Base-by-base conservation (phyloP, 768 basidiomycete genomes). In the Mycena chlorophos region DNA sequence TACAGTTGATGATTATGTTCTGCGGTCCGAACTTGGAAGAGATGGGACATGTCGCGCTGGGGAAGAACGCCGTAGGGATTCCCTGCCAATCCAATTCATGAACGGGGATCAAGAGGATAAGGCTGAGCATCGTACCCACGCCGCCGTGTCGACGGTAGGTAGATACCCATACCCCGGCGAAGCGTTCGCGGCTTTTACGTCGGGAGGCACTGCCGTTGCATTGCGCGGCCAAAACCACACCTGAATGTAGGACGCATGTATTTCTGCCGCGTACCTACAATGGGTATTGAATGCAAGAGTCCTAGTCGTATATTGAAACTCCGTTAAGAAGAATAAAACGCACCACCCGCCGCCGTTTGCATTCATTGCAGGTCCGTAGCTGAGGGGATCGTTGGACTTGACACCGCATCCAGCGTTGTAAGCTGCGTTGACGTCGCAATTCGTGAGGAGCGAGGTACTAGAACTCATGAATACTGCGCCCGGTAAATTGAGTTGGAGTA, bases 171-270 rank as follows among this genome's bases (percentile, higher is more conserved):
- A 34, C 17, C 17, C 31, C 31, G n/a, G n/a, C n/a, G n/a, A n/a
- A 17, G 63, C 63, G 0, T 68, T 71, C 3, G 80, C 82, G 17
- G 66, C 67, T 25, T 55, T 68, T 14, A 85, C 74, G 59, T 81
- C 83, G 5, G 66, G 58, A 1, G 84, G 85, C 22, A 82, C 71
- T 29, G 61, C 62, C 17, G 64, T 63, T 25, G 64, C 75, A 46
- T 69, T 71, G 40, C 85, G 75, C 1, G 84, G 74, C 85, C 86
- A 90, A 71, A 87, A 89, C 82, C 84, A 90, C 40, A 88, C 73
- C 58, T 84, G 86, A 64, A 89, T 82, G 64, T 75, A 81, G 3
- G 65, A 62, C 20, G 68, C 56, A 1, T 84, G 85, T 29, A 86
- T 77, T 64, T 87, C 84, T 63, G 86, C 72, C 0, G 85, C 87